These are phyloP conservation scores for Boletus reticulatus DNA, from an alignment of 768 basidiomycete species.

Conservation along the genomic window DNA sequence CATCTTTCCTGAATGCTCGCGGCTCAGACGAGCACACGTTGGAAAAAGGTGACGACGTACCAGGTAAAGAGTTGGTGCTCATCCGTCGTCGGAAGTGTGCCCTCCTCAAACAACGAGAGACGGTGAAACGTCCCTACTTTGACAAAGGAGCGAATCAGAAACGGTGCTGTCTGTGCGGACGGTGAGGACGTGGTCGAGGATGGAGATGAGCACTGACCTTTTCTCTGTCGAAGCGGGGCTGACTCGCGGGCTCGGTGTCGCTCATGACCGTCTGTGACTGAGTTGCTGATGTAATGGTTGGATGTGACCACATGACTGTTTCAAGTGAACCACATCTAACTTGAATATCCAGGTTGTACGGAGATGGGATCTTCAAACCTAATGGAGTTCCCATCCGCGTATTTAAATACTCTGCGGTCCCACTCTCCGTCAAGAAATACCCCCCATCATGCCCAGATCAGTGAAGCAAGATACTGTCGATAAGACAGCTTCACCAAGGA, in stretches of 20 bases:
- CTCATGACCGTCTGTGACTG: constrained; percentile 17
- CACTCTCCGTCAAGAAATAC: background rate
- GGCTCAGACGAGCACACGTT: background rate
- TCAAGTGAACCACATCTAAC: no score
- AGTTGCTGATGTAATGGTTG: background rate
- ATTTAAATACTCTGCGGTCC: no score
- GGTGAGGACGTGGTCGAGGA: background rate
- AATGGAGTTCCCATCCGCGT: no score
- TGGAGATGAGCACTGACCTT: constrained; percentile 37
- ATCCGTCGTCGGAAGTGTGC: constrained; percentile 71
- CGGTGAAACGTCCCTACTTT: constrained; percentile 81
- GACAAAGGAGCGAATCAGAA: constrained; percentile 78
- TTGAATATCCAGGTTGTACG: no score
- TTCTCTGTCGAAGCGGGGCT: constrained; percentile 52
- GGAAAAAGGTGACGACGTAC: constrained; percentile 36
- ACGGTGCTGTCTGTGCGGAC: constrained; percentile 62
- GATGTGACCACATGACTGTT: no score
- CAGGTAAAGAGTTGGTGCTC: constrained; percentile 84
- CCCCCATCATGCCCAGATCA: constrained; percentile 14
- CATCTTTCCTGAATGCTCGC: constrained; percentile 61
- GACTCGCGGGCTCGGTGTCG: constrained; percentile 43
- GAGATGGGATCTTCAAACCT: no score
- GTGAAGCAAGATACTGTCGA: constrained; percentile 10
- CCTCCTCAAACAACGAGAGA: constrained; percentile 72
- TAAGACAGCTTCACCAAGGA: background rate